Evolutionary conservation across 1,284 basidiomycete genomes (phyloP).

Genomic region (Entoloma clypeatum): DNA sequence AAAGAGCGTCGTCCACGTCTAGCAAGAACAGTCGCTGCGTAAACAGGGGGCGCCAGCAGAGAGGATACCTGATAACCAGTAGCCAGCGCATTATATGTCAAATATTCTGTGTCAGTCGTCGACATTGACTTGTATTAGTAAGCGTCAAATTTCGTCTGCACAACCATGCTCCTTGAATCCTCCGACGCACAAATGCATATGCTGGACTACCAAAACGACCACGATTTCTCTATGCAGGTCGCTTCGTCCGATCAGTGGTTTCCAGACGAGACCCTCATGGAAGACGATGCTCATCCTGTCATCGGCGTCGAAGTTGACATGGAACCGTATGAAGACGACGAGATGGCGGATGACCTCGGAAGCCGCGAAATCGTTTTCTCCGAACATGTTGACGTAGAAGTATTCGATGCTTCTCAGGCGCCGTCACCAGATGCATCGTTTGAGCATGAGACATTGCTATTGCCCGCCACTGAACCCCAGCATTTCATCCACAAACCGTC

Average conservation of each 20-base stretch:
- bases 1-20: conserved; percentile 52
- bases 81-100: conserved; percentile 59
- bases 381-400: conserved; percentile 56
- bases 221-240: conserved; percentile 61
- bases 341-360: conserved; percentile 60
- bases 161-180: conserved; percentile 46
- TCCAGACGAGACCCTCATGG: conserved; percentile 57
- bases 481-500: conserved; percentile 5
- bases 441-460: conserved; percentile 3
- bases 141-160: conserved; percentile 30
- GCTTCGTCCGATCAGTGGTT: conserved; percentile 53
- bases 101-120: conserved; percentile 42
- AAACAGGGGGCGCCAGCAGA: conserved; percentile 55
- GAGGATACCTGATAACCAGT: conserved; percentile 65
- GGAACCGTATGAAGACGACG: conserved; percentile 57
- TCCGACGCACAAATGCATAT: conserved; percentile 69
- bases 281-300: conserved; percentile 47
- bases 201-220: conserved; percentile 60
- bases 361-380: conserved; percentile 26
- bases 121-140: conserved; percentile 22
- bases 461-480: conserved; percentile 7
- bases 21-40: conserved; percentile 48
- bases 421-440: conserved; percentile 18
- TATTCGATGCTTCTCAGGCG: conserved; percentile 48
- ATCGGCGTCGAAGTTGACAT: conserved; percentile 67